Evolutionary conservation across 2,329 filamentous ascomycete genomes (phyloP).

Genomic region (Colletotrichum sp.): DNA sequence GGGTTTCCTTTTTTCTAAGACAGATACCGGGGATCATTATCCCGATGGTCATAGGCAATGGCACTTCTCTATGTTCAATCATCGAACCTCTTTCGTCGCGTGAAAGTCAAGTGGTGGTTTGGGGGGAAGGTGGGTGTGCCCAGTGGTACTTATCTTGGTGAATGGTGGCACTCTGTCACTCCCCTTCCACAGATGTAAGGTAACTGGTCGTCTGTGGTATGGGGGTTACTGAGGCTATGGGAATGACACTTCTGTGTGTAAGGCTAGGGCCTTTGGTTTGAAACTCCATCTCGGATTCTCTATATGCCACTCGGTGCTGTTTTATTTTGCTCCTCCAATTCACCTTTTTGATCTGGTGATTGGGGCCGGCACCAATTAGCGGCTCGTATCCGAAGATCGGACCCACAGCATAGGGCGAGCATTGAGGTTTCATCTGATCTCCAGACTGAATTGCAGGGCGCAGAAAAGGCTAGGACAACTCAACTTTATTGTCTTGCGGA

Average conservation of each 20-base stretch:
- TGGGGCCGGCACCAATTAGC: not conserved
- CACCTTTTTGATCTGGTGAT: not conserved
- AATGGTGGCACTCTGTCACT: not conserved
- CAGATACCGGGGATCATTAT: not conserved
- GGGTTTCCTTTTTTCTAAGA: not conserved
- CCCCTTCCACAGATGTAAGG: not conserved
- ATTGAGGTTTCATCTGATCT: not conserved
- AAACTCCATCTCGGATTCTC: not conserved
- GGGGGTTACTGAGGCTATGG: not conserved
- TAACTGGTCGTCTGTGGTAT: not conserved
- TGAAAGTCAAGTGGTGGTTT: not conserved
- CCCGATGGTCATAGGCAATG: not conserved
- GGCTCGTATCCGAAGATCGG: not conserved
- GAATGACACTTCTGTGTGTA: not conserved
- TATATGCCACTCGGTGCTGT: not conserved
- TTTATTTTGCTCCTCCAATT: too few relatives aligned
- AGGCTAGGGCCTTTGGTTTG: accelerated
- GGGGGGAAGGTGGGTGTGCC: accelerated
- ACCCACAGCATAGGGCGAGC: not conserved
- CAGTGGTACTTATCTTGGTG: accelerated
- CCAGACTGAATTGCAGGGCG: too few relatives aligned
- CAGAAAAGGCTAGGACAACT: too few relatives aligned
- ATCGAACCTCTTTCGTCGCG: not conserved
- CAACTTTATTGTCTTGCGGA: too few relatives aligned
- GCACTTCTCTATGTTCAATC: not conserved